Conservation (phyloP, 768 basidiomycete genomes). For the Termitomyces sp. region DNA sequence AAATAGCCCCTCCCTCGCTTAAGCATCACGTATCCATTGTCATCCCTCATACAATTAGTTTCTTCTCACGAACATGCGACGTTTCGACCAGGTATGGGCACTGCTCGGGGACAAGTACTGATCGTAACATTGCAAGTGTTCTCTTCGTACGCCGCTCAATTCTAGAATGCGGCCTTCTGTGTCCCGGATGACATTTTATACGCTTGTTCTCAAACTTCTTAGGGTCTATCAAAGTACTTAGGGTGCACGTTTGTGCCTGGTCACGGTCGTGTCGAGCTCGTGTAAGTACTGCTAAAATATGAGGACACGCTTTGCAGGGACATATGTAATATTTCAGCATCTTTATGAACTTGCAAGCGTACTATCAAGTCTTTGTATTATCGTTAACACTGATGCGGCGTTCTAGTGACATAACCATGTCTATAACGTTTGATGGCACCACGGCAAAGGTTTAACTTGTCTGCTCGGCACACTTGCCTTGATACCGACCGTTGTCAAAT, state of each 20-base stretch:
- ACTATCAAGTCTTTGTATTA: not conserved
- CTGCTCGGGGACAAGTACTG: no score
- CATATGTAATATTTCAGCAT: not conserved
- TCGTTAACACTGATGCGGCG: not conserved
- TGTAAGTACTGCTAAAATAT: no score
- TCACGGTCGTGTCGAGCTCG: not conserved
- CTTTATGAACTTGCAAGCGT: not conserved
- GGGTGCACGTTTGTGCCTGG: no score
- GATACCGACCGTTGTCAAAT: not conserved
- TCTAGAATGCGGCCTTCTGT: not conserved
- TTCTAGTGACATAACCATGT: not conserved
- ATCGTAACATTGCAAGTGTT: not conserved
- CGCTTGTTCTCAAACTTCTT: no score
- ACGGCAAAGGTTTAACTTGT: not conserved
- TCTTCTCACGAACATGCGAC: conserved; percentile 7
- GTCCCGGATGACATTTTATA: not conserved
- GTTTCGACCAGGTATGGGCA: not conserved
- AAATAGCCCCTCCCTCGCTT: not conserved
- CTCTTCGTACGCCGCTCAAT: not conserved
- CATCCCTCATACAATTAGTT: not conserved
- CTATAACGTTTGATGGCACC: no score
- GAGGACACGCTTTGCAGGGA: not conserved
- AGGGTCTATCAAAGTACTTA: no score
- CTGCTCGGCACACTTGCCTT: not conserved
- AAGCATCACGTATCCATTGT: not conserved